phyloP scores from a whole-genome alignment of 2,329 filamentous ascomycete genomes.

The Sordariomycetes sp. region DNA sequence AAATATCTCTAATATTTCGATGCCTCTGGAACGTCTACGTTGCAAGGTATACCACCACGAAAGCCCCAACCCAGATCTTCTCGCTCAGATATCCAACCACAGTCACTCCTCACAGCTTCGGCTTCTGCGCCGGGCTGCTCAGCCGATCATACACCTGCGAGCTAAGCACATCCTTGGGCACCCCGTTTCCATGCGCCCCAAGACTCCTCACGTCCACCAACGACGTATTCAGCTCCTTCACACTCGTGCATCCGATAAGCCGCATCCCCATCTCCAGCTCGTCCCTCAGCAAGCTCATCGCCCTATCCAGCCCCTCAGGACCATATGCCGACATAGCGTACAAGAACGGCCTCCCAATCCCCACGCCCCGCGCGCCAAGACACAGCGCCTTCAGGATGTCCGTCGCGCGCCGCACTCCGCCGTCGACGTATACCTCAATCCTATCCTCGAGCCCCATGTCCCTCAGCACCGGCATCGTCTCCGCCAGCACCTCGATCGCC shows the following conservation, averaged over 20 bases:
- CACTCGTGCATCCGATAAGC: conserved; percentile 63
- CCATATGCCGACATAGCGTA: conserved; percentile 96
- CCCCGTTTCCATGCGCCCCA: conserved; percentile 32
- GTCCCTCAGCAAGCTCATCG: conserved; percentile 85
- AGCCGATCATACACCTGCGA: conserved; percentile 39
- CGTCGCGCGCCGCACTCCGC: conserved; percentile 77
- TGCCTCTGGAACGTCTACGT: no score
- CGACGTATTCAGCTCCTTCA: conserved; percentile 68
- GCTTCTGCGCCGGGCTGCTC: conserved; percentile 34
- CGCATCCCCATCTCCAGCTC: conserved; percentile 99
- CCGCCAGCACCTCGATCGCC: conserved; percentile 78
- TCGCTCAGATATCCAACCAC: background rate
- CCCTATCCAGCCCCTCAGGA: conserved; percentile 71
- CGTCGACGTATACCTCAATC: conserved; percentile 84
- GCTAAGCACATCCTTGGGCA: conserved; percentile 34
- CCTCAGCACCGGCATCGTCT: conserved; percentile 80
- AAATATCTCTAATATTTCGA: no score
- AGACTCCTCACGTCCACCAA: conserved; percentile 69
- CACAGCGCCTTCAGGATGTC: conserved; percentile 95
- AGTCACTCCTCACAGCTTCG: conserved; percentile 16
- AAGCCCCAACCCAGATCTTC: no score
- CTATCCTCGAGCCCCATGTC: conserved; percentile 58
- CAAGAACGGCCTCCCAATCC: conserved; percentile 87
- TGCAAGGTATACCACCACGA: no score
- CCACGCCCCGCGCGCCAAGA: conserved; percentile 81